Evolutionary conservation across 257 asterid species (phyloP).

Genomic region (Orobanche coerulescens): DNA sequence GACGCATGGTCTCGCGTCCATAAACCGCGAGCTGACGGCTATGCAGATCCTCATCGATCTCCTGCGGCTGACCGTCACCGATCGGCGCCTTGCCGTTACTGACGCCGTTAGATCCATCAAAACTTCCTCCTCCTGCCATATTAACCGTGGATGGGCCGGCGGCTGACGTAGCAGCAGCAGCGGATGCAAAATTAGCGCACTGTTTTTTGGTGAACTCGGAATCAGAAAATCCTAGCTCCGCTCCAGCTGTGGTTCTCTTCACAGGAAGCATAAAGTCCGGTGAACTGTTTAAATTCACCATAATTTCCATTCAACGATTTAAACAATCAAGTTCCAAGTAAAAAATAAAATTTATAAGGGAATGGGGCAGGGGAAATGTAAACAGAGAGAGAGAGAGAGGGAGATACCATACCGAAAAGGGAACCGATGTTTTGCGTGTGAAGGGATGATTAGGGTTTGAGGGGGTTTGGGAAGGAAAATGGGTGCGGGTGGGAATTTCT

Average conservation of each 20-base stretch:
- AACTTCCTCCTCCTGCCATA: constrained; percentile 22
- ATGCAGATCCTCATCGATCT: constrained; percentile 33
- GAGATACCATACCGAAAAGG: constrained; percentile 13
- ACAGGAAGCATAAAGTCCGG: constrained; percentile 34
- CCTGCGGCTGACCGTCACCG: constrained; percentile 3
- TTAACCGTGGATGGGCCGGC: constrained; percentile 14
- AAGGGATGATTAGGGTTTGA: constrained; percentile 26
- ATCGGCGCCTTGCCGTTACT: constrained; percentile 18
- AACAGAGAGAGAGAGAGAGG: neutral
- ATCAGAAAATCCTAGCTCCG: constrained; percentile 22
- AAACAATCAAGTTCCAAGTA: neutral
- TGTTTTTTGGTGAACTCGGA: constrained; percentile 27
- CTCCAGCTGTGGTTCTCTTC: constrained; percentile 32
- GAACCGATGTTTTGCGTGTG: constrained; percentile 18
- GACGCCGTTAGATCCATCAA: constrained; percentile 6
- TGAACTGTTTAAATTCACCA: constrained; percentile 31
- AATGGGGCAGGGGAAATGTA: neutral
- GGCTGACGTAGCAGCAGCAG: constrained; percentile 12
- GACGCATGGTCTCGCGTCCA: constrained; percentile 42
- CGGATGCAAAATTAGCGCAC: constrained; percentile 18
- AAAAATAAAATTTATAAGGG: neutral
- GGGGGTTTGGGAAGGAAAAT: constrained; percentile 20
- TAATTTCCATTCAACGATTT: constrained; percentile 8
- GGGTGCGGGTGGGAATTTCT: neutral
- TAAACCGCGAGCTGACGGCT: constrained; percentile 33